phyloP scores from a whole-genome alignment of 768 basidiomycete genomes.

The Kwoniella newhampshirensis region DNA sequence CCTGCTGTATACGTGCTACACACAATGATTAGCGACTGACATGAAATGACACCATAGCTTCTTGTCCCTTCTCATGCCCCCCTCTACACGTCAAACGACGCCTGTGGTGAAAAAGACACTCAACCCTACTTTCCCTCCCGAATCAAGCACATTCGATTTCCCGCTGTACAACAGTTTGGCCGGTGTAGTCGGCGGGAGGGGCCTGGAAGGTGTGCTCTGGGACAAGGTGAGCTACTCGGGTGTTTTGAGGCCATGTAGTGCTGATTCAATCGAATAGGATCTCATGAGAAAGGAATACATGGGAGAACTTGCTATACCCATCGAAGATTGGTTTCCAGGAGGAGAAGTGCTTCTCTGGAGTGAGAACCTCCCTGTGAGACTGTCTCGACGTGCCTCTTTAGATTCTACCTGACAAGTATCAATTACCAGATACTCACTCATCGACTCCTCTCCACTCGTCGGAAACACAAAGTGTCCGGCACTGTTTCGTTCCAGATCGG shows the following conservation, averaged over 20 bases:
- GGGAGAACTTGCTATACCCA: slow-evolving; percentile 74
- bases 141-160: slow-evolving; percentile 84
- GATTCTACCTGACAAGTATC: neutral
- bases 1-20: slow-evolving; percentile 1
- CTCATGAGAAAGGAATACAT: slow-evolving; percentile 86
- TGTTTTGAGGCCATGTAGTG: neutral
- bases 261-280: too few species aligned
- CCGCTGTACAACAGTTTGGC: slow-evolving; percentile 76
- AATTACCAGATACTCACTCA: slow-evolving; percentile 58
- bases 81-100: slow-evolving; percentile 68
- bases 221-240: slow-evolving; percentile 63
- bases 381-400: neutral
- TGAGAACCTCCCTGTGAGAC: slow-evolving; percentile 68
- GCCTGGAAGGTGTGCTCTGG: slow-evolving; percentile 84
- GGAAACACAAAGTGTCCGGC: slow-evolving; percentile 60
- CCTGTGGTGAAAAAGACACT: slow-evolving; percentile 71
- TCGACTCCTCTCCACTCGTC: slow-evolving; percentile 57
- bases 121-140: slow-evolving; percentile 66
- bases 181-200: slow-evolving; percentile 45
- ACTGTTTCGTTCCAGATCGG: slow-evolving; percentile 65
- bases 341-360: slow-evolving; percentile 58
- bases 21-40: too few species aligned
- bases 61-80: slow-evolving; percentile 64
- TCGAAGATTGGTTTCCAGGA: slow-evolving; percentile 77
- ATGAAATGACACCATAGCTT: slow-evolving; percentile 24